A percentile compares a stretch with the other conserved stretches of the same genome.
Conservation (phyloP, 805 yeast species). For the Hagleromyces aurorensis region DNA sequence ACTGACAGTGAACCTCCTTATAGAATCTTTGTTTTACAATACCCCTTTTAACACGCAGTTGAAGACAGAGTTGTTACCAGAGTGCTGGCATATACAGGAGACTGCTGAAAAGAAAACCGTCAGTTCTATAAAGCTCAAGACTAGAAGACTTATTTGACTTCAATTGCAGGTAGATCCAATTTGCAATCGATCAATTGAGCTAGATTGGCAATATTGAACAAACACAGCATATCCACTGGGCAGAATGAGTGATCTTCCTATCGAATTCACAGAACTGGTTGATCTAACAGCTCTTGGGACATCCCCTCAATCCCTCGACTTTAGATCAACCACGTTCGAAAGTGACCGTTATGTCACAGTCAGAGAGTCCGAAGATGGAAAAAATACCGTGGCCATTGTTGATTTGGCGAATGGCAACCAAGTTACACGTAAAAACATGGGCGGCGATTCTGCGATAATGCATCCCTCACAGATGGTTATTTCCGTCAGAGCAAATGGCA, state of each 20-base stretch:
- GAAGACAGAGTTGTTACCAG: too few relatives aligned
- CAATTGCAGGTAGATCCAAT: too few relatives aligned
- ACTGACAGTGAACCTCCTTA: too few relatives aligned
- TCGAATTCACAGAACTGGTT: constrained; percentile 91
- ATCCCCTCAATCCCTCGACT: constrained; percentile 76
- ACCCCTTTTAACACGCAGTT: too few relatives aligned
- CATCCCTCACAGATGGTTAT: constrained; percentile 85
- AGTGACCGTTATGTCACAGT: constrained; percentile 85
- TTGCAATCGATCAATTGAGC: too few relatives aligned
- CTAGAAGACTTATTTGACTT: too few relatives aligned
- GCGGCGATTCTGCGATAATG: constrained; percentile 96
- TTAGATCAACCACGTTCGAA: constrained; percentile 89
- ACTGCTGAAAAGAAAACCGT: too few relatives aligned
- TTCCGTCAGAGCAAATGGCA: constrained; percentile 91
- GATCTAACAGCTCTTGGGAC: constrained; percentile 84
- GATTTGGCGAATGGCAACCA: constrained; percentile 73
- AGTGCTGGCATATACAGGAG: too few relatives aligned
- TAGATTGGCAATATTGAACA: too few relatives aligned
- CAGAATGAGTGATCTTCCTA: constrained; percentile 68
- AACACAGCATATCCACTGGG: too few relatives aligned
- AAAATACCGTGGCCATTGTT: constrained; percentile 90
- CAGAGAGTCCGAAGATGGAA: constrained; percentile 52
- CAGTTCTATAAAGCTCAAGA: too few relatives aligned
- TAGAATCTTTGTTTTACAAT: too few relatives aligned
- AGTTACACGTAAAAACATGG: constrained; percentile 85